Base-by-base conservation (phyloP, 164 flowering plant genomes). In the Umbilicus rupestris region DNA sequence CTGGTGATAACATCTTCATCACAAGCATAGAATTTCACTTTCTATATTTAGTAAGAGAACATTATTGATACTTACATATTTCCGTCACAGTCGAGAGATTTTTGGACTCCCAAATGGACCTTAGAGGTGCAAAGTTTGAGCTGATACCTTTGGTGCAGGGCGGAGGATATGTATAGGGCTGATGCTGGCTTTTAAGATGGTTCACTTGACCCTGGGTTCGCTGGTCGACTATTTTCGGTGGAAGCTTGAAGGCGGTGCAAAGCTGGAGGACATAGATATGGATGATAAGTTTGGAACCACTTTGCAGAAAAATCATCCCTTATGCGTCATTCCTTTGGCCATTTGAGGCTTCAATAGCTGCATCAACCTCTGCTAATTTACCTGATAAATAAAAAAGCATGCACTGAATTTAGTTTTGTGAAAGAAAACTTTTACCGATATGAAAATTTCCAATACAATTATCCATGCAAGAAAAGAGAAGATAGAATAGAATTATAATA, bases 101-200 rank as follows among this genome's bases (percentile, higher is more conserved):
- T 45, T 41, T 73, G 46, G 76, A 67, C n/a, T 65, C 68, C 0
- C 66, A 73, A 4, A 45, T 77, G 4, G 77, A 79, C 37, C 71
- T 71, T 1, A 73, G 59, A 62, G 80, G 83, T 7, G 52, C 42
- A 2, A 24, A 69, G 30, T 79, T 75, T 37, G 77, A 71, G 77
- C 71, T 77, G 10, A 71, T 73, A 33, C 80, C 82, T 80, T 77
- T n/a, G 78, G 83, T 0, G 72, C 62, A 0, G 79, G 80, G 0
- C 42, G 80, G 15, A 26, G 80, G 42, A 70, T 79, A 20, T 79
- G 83, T 15, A 78, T 77, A 0, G 80, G 83, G 15, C 30, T 77
- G 69, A 73, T 76, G 17, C 44, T 79, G 71, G 82, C 75, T 6
- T 16, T 31, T 1, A 67, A 75, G 35, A 71, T 73, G 77, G n/a